Evolutionary conservation across 805 yeast genomes (phyloP), one percentile per base, ranked within the genome.

Genomic region (Lachancea dasiensis): DNA sequence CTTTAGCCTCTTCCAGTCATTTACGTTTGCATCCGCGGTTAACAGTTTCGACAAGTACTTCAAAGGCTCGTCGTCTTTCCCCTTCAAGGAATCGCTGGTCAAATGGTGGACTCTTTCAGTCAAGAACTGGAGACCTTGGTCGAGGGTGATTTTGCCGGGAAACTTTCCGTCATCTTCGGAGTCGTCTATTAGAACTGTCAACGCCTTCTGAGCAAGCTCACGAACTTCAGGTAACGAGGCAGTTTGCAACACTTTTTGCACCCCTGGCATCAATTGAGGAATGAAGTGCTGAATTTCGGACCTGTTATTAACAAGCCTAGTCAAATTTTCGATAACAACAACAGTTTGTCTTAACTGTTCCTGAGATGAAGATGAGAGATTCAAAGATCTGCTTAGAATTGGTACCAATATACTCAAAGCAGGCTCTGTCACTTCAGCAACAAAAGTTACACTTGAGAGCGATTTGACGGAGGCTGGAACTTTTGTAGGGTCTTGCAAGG

Each of bases 361-460:
- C 67, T 92, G 96, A 14, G 97, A 82, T 3, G 94, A 81, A 1
- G 95, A 81, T 2, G 72, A 64, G 27, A 90, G 76, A 68, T 83
- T 77, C 55, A 90, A 71, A 2, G 97, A 90, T 60, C 89, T 86
- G 58, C 79, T 87, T 54, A 90, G 74, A 49, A 89, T 89, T 32
- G 98, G 98, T 31, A 86, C 97, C 55, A 90, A 70, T 40, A 90
- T 66, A 6, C 97, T 76, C 51, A 90, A 70, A 3, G 95, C 94
- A 4, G 97, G 94, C 67, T 89, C 97, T 11, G 97, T 92, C 46
- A 90, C 98, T 68, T 92, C 98, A 32, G 98, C 95, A 34, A 90
- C 97, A 61, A 90, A 90, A 0, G 98, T 92, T 38, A 90, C 97
- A 27, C 94, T 83, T 2, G 95, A 82, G 46, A 90, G 73, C 30